Evolutionary conservation across 1,284 basidiomycete species (phyloP).

Genomic region (Laetiporus sulphureus): DNA sequence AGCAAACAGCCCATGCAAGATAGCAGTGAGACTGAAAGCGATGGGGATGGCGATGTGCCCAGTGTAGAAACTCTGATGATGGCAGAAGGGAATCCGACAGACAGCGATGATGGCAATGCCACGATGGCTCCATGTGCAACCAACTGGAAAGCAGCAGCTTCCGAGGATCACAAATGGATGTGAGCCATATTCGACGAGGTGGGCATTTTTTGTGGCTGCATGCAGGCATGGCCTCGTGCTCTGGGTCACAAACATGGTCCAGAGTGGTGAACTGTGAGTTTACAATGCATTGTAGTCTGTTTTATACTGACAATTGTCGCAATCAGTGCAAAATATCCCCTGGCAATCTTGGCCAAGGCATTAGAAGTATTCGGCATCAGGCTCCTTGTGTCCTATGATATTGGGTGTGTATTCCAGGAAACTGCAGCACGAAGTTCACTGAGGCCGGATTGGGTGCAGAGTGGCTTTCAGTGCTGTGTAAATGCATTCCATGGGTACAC

Average conservation of each 20-base stretch:
- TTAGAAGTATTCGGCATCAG: conserved; percentile 14
- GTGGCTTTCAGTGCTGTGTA: conserved; percentile 14
- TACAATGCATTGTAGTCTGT: not conserved
- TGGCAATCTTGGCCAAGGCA: conserved; percentile 22
- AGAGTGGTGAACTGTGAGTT: conserved; percentile 27
- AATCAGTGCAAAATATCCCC: conserved; percentile 31
- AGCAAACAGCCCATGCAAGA: too few relatives aligned
- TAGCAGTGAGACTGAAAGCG: too few relatives aligned
- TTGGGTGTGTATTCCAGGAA: conserved; percentile 27
- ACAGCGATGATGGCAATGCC: conserved; percentile 5
- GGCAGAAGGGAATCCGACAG: conserved; percentile 17
- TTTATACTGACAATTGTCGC: not conserved
- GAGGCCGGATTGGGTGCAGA: conserved; percentile 14
- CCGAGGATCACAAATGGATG: conserved; percentile 1
- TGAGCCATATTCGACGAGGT: not conserved
- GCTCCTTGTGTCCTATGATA: conserved; percentile 21
- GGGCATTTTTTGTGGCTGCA: conserved; percentile 11
- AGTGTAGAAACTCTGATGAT: too few relatives aligned
- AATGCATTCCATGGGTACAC: conserved; percentile 29
- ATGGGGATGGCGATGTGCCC: too few relatives aligned
- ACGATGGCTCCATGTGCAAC: conserved; percentile 19
- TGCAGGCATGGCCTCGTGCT: conserved; percentile 25
- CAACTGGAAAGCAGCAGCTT: conserved; percentile 28
- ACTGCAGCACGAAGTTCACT: conserved; percentile 23
- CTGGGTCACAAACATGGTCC: conserved; percentile 3